Conservation (phyloP, 768 basidiomycete genomes). For the Cubamyces sp. region DNA sequence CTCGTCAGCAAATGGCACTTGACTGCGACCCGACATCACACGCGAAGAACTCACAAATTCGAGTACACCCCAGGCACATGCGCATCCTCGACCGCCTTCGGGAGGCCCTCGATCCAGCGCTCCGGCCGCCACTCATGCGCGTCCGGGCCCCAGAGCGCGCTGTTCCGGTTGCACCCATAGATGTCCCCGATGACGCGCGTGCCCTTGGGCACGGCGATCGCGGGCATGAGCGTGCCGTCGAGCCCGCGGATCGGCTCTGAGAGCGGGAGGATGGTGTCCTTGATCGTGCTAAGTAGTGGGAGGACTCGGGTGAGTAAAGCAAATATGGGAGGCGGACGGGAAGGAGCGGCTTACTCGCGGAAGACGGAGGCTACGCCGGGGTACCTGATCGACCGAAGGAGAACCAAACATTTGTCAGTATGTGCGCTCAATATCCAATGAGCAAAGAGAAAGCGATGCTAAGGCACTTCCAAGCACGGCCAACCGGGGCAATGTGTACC, state of each 20-base stretch:
- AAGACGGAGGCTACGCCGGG: slow-evolving; percentile 14
- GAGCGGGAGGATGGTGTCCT: slow-evolving; percentile 47
- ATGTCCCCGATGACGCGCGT: slow-evolving; percentile 19
- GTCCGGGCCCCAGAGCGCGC: slow-evolving; percentile 26
- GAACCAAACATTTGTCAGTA: not conserved
- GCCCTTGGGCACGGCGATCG: slow-evolving; percentile 44
- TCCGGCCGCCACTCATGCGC: slow-evolving; percentile 28
- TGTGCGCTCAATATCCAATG: not conserved
- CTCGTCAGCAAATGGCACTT: not conserved
- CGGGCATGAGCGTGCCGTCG: slow-evolving; percentile 42
- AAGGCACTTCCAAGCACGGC: too few species aligned
- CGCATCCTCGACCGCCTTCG: slow-evolving; percentile 22
- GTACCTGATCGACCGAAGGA: slow-evolving; percentile 4
- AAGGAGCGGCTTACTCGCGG: slow-evolving; percentile 14
- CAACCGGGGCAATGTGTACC: not conserved
- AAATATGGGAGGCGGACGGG: not conserved
- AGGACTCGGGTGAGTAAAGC: not conserved
- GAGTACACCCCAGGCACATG: slow-evolving; percentile 27
- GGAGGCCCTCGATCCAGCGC: slow-evolving; percentile 29
- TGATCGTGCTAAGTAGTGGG: slow-evolving; percentile 34
- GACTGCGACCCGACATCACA: not conserved
- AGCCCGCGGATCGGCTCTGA: slow-evolving; percentile 40
- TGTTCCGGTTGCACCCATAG: slow-evolving; percentile 18
- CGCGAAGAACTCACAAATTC: slow-evolving; percentile 18
- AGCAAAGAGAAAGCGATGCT: not conserved